phyloP scores from a whole-genome alignment of 768 basidiomycete species.

The Xerocomellus intermedius region DNA sequence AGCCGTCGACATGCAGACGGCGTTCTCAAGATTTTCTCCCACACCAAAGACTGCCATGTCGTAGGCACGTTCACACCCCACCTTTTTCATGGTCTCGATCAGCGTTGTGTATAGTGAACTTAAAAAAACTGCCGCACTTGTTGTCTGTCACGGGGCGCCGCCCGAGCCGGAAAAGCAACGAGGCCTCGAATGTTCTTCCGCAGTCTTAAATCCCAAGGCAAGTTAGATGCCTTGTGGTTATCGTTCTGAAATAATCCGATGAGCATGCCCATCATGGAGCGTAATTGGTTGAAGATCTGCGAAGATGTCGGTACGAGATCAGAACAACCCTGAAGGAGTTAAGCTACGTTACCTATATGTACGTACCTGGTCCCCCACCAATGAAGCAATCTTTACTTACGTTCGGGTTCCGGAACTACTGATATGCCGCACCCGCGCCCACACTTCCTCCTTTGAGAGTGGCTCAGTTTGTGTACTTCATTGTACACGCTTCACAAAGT shows the following conservation, averaged over 20 bases:
- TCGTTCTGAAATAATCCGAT: conserved; percentile 7
- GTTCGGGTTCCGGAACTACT: neutral
- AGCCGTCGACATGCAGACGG: conserved; percentile 28
- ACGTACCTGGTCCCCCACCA: conserved; percentile 10
- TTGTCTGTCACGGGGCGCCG: neutral
- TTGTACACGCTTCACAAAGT: neutral
- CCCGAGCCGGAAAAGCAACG: neutral
- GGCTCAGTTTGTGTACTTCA: neutral
- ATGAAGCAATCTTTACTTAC: neutral
- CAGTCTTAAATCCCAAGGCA: neutral
- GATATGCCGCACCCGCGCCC: neutral
- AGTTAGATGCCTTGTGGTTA: conserved; percentile 11
- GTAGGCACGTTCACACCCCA: conserved; percentile 33
- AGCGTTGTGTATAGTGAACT: conserved; percentile 22
- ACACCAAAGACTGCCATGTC: conserved; percentile 25
- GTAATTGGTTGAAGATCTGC: conserved; percentile 18
- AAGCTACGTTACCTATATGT: conserved; percentile 21
- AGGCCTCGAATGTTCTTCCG: conserved; percentile 6
- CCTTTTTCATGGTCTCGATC: conserved; percentile 24
- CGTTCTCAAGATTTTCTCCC: conserved; percentile 26
- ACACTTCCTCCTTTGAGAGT: neutral
- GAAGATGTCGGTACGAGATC: conserved; percentile 19
- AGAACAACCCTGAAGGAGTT: conserved; percentile 34
- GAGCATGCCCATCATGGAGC: conserved; percentile 4
- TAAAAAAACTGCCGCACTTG: conserved; percentile 15